Conservation (phyloP, 495 filamentous ascomycete genomes). For the Daldinia grandis region DNA sequence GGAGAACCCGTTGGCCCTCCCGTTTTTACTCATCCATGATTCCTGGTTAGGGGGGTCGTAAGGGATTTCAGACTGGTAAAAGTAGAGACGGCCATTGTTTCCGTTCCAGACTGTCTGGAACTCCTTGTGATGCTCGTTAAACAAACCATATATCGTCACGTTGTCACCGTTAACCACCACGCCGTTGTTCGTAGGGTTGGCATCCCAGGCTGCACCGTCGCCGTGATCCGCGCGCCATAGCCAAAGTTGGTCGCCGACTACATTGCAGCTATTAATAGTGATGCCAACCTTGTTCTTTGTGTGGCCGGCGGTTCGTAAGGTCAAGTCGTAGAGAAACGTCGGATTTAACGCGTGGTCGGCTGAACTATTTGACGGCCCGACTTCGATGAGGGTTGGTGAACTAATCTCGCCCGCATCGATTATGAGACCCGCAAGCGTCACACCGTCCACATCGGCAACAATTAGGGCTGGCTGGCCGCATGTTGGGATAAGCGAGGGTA, state of each 20-base stretch:
- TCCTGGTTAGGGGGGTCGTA: slow-evolving; percentile 45
- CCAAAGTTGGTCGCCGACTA: slow-evolving; percentile 46
- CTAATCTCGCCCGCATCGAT: slow-evolving; percentile 39
- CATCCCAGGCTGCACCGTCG: slow-evolving; percentile 40
- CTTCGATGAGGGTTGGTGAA: slow-evolving; percentile 40
- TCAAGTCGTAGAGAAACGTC: slow-evolving; percentile 46
- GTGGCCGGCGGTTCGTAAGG: slow-evolving; percentile 41
- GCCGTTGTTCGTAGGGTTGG: slow-evolving; percentile 44
- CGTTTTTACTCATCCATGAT: slow-evolving; percentile 40
- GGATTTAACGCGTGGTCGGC: slow-evolving; percentile 36
- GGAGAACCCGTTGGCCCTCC: slow-evolving; percentile 41
- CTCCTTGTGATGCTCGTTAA: slow-evolving; percentile 47
- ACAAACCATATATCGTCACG: slow-evolving; percentile 46
- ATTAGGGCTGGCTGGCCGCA: slow-evolving; percentile 33
- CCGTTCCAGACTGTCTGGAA: slow-evolving; percentile 48
- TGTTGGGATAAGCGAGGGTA: slow-evolving; percentile 41
- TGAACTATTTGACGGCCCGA: slow-evolving; percentile 36
- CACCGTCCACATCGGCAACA: slow-evolving; percentile 42
- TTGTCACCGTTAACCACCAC: slow-evolving; percentile 45
- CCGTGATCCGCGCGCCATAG: slow-evolving; percentile 48
- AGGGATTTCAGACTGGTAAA: slow-evolving; percentile 48
- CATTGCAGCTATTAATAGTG: slow-evolving; percentile 43
- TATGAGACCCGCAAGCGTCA: slow-evolving; percentile 46
- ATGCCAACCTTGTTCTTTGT: slow-evolving; percentile 45
- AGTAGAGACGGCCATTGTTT: slow-evolving; percentile 44